Conservation (phyloP, 192 early-diverging fungal genomes). For the Coemansia sp. region DNA sequence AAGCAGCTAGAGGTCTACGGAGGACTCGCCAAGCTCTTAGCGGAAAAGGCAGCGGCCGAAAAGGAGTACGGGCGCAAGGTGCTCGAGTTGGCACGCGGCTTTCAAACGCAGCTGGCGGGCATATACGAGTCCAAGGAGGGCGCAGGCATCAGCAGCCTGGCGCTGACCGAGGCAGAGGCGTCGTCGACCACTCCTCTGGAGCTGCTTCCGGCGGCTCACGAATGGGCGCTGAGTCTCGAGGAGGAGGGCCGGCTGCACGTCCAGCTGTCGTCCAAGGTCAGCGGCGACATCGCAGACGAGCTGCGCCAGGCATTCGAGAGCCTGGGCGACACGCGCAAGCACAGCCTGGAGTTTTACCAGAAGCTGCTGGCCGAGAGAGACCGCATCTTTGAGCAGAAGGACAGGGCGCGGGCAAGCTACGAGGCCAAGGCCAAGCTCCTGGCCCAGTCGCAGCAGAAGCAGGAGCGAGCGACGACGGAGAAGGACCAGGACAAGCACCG, state of each 20-base stretch:
- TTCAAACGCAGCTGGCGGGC: conserved; percentile 29
- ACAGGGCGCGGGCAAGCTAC: conserved; percentile 31
- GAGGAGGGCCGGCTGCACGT: conserved; percentile 46
- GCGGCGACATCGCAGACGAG: conserved; percentile 35
- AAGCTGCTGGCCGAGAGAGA: conserved; percentile 42
- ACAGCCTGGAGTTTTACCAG: conserved; percentile 39
- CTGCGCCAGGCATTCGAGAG: conserved; percentile 20
- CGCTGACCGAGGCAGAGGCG: conserved; percentile 35
- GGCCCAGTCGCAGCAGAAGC: conserved; percentile 32
- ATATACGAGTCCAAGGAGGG: conserved; percentile 23
- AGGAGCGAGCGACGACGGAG: conserved; percentile 43
- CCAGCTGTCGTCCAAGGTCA: conserved; percentile 33
- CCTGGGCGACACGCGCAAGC: conserved; percentile 21
- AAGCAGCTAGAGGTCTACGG: conserved; percentile 39
- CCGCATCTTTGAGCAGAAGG: conserved; percentile 32
- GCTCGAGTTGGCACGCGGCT: conserved; percentile 29
- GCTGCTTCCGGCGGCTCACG: conserved; percentile 34
- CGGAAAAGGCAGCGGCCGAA: conserved; percentile 43
- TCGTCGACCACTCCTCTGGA: conserved; percentile 22
- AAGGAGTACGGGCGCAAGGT: conserved; percentile 41
- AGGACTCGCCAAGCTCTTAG: conserved; percentile 33
- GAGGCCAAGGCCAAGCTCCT: conserved; percentile 29
- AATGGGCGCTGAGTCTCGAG: conserved; percentile 44
- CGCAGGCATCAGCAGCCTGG: conserved; percentile 20
- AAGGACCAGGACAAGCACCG: conserved; percentile 49